These are phyloP conservation scores for Aurantiochytrium sp. DNA, from an alignment of 108 stramenopile genomes.

Conservation along the genomic window DNA sequence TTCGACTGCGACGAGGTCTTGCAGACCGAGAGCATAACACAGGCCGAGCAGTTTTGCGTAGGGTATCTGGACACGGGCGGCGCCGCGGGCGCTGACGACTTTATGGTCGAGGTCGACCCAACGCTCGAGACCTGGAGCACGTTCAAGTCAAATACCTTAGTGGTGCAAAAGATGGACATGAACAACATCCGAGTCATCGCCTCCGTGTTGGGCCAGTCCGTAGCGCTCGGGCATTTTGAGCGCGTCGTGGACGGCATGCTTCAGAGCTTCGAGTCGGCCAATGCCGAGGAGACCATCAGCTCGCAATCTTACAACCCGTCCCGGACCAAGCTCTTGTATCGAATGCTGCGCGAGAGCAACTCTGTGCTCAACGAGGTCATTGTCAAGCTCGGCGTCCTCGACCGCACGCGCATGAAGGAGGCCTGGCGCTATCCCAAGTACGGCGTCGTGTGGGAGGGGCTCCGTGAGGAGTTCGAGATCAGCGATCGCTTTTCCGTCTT, in stretches of 20 bases:
- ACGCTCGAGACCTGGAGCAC: constrained; percentile 35
- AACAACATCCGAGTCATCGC: constrained; percentile 81
- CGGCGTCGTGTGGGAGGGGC: constrained; percentile 71
- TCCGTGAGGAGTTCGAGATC: constrained; percentile 64
- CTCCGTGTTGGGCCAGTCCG: constrained; percentile 81
- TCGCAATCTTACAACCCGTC: background rate
- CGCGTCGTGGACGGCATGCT: constrained; percentile 79
- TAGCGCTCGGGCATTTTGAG: constrained; percentile 82
- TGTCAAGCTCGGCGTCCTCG: constrained; percentile 78
- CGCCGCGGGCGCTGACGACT: constrained; percentile 76
- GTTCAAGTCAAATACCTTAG: constrained; percentile 31
- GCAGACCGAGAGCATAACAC: constrained; percentile 56
- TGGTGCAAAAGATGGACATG: constrained; percentile 75
- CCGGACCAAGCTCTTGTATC: constrained; percentile 60
- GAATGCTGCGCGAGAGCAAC: constrained; percentile 67
- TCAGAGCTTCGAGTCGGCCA: constrained; percentile 55
- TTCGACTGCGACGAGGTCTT: constrained; percentile 69
- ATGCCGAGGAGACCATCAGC: background rate
- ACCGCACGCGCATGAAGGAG: constrained; percentile 61
- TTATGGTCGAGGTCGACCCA: constrained; percentile 67
- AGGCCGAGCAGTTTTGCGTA: constrained; percentile 63
- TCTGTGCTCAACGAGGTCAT: constrained; percentile 81
- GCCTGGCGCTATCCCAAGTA: constrained; percentile 84
- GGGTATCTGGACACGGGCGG: constrained; percentile 61
- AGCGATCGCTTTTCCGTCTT: constrained; percentile 71